Evolutionary conservation across 148 eudicot species (phyloP).

Genomic region (Spergularia marina): DNA sequence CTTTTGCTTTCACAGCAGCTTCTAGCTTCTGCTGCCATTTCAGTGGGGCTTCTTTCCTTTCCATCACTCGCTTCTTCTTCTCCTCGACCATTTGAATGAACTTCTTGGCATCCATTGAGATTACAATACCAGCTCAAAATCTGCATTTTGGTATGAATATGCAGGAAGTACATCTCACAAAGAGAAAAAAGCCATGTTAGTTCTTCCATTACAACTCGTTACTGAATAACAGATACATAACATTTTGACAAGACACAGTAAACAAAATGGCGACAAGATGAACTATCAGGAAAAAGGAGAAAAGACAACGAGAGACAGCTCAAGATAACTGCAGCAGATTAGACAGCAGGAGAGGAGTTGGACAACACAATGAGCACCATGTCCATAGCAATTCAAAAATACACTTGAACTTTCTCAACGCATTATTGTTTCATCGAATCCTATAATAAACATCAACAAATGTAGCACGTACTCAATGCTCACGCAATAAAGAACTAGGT

Average conservation of each 20-base stretch:
- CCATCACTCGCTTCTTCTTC: conserved; percentile 73
- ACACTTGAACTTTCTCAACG: not conserved
- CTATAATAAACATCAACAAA: not conserved
- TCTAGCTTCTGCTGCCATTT: conserved; percentile 94
- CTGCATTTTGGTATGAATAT: conserved; percentile 99
- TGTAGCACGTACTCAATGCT: not conserved
- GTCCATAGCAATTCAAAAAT: not conserved
- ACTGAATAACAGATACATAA: not conserved
- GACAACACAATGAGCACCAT: not conserved
- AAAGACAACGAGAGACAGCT: not conserved
- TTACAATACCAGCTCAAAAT: conserved; percentile 57
- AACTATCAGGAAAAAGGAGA: not conserved
- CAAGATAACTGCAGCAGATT: not conserved
- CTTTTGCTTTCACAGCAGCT: conserved; percentile 71
- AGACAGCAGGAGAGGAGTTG: not conserved
- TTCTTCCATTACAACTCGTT: conserved; percentile 46
- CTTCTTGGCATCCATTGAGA: conserved; percentile 88
- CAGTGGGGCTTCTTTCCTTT: conserved; percentile 86
- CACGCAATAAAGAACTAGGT: not conserved
- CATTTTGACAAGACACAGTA: not conserved
- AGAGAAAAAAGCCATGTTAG: conserved; percentile 89
- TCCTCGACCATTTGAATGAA: conserved; percentile 92
- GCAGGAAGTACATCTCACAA: conserved; percentile 96
- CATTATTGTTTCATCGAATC: not conserved
- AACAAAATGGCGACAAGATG: not conserved